These are phyloP conservation scores for Boletus reticulatus DNA, from an alignment of 768 basidiomycete species.

Conservation along the genomic window DNA sequence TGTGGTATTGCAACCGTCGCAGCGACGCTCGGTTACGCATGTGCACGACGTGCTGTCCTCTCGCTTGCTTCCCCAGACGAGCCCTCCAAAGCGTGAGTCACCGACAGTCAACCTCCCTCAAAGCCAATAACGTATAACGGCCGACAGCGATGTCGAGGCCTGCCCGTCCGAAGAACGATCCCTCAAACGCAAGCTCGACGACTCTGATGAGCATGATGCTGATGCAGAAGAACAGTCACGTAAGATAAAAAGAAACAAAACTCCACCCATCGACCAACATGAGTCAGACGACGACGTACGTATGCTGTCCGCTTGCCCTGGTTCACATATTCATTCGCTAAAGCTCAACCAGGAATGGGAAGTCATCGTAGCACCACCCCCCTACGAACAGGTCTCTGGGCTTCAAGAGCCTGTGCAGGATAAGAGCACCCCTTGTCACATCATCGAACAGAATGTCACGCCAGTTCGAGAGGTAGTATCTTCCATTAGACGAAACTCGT, in stretches of 20 bases:
- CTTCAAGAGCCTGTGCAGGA: slow-evolving; percentile 14
- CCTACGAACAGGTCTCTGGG: slow-evolving; percentile 21
- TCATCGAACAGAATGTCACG: neutral
- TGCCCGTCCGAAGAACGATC: slow-evolving; percentile 28
- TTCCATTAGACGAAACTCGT: neutral
- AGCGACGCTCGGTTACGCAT: slow-evolving; percentile 58
- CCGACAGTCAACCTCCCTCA: slow-evolving; percentile 29
- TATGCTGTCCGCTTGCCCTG: slow-evolving; percentile 1
- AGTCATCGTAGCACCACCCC: slow-evolving; percentile 30
- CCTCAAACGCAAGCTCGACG: slow-evolving; percentile 32
- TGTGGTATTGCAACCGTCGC: slow-evolving; percentile 59
- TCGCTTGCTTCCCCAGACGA: slow-evolving; percentile 18
- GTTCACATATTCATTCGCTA: slow-evolving; percentile 10
- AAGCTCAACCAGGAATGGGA: slow-evolving; percentile 30
- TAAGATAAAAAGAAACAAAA: slow-evolving; percentile 39
- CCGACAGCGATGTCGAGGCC: slow-evolving; percentile 32
- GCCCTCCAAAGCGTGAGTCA: slow-evolving; percentile 30
- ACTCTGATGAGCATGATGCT: slow-evolving; percentile 20
- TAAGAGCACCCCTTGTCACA: neutral
- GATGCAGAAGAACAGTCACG: slow-evolving; percentile 31
- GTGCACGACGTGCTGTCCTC: slow-evolving; percentile 38
- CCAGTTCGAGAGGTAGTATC: slow-evolving; percentile 10
- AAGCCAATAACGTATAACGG: slow-evolving; percentile 25
- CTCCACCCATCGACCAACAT: slow-evolving; percentile 37
- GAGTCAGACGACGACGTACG: slow-evolving; percentile 29